Evolutionary conservation across 805 yeast genomes (phyloP).

Genomic region (Teunomyces lycoperdinae): DNA sequence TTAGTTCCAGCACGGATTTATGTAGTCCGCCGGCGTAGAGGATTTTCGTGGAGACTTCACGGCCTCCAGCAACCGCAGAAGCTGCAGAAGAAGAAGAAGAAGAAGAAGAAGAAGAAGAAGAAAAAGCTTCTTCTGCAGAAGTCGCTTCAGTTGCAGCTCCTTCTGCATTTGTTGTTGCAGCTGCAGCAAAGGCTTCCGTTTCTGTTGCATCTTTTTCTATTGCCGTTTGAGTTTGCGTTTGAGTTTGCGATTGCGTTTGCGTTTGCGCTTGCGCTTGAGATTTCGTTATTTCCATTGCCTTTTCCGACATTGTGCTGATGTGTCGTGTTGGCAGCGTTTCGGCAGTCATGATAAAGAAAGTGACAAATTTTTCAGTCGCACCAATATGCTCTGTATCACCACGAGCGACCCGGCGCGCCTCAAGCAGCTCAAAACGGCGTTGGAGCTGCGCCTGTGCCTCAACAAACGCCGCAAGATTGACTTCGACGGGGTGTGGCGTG

Average conservation of each 20-base stretch:
- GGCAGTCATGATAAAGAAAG: not conserved
- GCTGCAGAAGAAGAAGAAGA: constrained; percentile 44
- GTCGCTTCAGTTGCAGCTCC: too few relatives aligned
- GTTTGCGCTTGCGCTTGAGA: constrained; percentile 23
- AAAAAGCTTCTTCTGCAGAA: too few relatives aligned
- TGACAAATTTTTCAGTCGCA: not conserved
- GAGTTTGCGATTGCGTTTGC: constrained; percentile 12
- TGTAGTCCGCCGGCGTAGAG: constrained; percentile 76
- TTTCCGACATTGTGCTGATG: too few relatives aligned
- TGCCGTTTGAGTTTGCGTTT: constrained; percentile 21
- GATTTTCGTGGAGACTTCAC: constrained; percentile 71
- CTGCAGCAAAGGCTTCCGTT: constrained; percentile 38
- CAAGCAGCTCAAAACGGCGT: constrained; percentile 17
- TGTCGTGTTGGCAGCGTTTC: not conserved
- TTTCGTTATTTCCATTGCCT: too few relatives aligned
- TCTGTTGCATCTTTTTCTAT: not conserved
- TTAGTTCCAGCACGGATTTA: constrained; percentile 61
- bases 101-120: too few relatives aligned
- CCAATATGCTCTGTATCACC: constrained; percentile 1
- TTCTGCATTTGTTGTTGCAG: constrained; percentile 22
- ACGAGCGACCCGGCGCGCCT: constrained; percentile 12
- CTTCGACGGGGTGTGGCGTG: constrained; percentile 7
- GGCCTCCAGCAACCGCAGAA: constrained; percentile 75
- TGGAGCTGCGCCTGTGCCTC: constrained; percentile 13
- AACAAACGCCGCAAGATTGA: constrained; percentile 18